Evolutionary conservation across 352 stramenopile species (phyloP), one percentile per base, ranked within the genome.

Genomic region (Globisporangium camurandrum): DNA sequence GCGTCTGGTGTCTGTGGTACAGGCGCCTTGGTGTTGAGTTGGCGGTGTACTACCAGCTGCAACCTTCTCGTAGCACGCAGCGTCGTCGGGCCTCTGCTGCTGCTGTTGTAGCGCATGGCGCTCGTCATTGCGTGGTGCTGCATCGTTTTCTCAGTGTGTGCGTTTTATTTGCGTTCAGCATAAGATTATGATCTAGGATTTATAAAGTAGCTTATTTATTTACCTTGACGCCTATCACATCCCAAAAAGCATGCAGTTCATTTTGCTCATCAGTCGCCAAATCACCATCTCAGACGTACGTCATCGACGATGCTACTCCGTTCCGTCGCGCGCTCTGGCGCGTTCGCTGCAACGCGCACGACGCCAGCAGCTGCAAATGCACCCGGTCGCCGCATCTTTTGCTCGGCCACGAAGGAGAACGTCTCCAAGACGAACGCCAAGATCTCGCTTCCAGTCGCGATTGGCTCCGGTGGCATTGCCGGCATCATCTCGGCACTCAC

Each of bases 401-500:
- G 72, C 61, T 73, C 71, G 9, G 59, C 66, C 38, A 61, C 65
- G 3, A 80, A 76, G 42, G 57, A 64, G 28, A 58, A 51, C 19
- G 62, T 39, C 22, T 36, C 38, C 24, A 56, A 66, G 47, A 54
- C 64, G 46, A 68, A 60, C 48, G 48, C 59, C 24, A 47, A 61
- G 41, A 81, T 88, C 23, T 61, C 74, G 31, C 62, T 84, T 26
- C 49, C 50, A 20, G 54, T 84, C 5, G 76, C 71, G 23, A 24
- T 86, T 41, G 57, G 67, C 0, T 54, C 64, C 52, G 81, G 81
- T 10, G 69, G 72, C 39, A 50, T 88, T 20, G 82, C 82, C 10
- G 82, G 82, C 48, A 52, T 87, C 11, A 54, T 93, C 22, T 93
- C 82, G 20, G 82, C 75, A 4, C 66, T 93, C 24, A 93, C 82